Base-by-base conservation (phyloP, 371 early-diverging fungal genomes). In the Saksenaea oblongispora region DNA sequence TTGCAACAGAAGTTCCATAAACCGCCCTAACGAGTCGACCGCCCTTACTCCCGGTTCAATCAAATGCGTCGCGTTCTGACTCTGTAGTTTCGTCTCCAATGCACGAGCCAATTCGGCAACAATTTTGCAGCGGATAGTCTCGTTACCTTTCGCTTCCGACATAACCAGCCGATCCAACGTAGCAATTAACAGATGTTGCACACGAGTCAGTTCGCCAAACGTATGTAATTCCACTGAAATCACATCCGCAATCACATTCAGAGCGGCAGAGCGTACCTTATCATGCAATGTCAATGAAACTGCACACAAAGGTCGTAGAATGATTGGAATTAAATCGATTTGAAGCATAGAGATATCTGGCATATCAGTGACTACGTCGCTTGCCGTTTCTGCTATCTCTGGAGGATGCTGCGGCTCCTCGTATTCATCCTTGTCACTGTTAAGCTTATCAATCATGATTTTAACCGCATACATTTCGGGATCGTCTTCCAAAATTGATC, bases 261-360 rank as follows among this genome's bases (percentile, higher is more conserved):
- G 64, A 1, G 89, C 86, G 28, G 84, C 75, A 10, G 69, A 58
- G 31, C 87, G 80, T 5, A 89, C 74, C 26, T 78, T 75, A 39
- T 84, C 84, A 68, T 90, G 88, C 13, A 80, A 70, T 4, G 87
- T 85, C 66, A 89, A 64, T 15, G 86, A 78, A 36, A 87, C 73
- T 63, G 86, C 82, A 64, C 87, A 81, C 34, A 90, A 68, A 5
- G 84, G 84, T 10, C 88, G 84, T 13, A 91, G 66, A 35, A 91
- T 72, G n/a, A 73, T 73, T 10, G 83, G 83, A 34, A 87, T 80
- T 27, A 86, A 74, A 13, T 73, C 77, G 13, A 72, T 66, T 64
- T 86, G 86, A 35, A 81, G 66, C 14, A 69, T 68, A 5, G 70
- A 72, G 10, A 72, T 66, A 53, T 61, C 57, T 55, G 56, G 56